Base-by-base conservation (phyloP, 2,329 filamentous ascomycete genomes). In the Phoma sp. region DNA sequence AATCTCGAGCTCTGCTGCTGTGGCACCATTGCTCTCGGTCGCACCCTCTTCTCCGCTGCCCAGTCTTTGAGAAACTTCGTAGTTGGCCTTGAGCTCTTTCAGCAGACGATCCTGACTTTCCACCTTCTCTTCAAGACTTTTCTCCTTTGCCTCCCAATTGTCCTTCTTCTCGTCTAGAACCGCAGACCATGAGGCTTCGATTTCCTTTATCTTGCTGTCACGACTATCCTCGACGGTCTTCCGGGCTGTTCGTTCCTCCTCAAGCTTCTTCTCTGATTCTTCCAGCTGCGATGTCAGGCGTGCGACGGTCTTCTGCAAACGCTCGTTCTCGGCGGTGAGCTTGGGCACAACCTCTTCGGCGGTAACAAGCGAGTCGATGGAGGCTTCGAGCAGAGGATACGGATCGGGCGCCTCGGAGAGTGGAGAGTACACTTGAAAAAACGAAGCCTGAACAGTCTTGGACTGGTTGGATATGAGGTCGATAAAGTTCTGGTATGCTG, bases 401-500 rank as follows among this genome's bases (percentile, higher is more conserved):
- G 95, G 95, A 73, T 99, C 95, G 13, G 95, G 95, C 1, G 91
- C 95, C 79, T 99, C 96, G 47, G 93, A 96, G 29, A 99, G 81
- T 4, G 92, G 90, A 4, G 92, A 95, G 74, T 99, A 99, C 25
- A 95, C 82, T 68, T 96, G 91, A 58, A 99, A 81, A 71, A 99
- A 99, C 6, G 93, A 89, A 13, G 92, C 93, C 66, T 96, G 96
- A 48, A 95, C 91, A 5, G 91, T 86, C 77, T 99, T 99, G 65
- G 92, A 95, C 75, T 98, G 93, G 74, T 93, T 97, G 18, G 95
- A 96, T 57, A 99, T 83, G 53, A 96, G 87, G 72, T 99, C 95
- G 74, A 99, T 97, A 71, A 98, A 99, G 47, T 89, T 89, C 78
- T 99, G 95, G 79, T 99, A 99, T 44, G 93, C 92, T 93, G 74